Base-by-base conservation (phyloP, 2,329 filamentous ascomycete species). In the Alternaria triticimaculans region DNA sequence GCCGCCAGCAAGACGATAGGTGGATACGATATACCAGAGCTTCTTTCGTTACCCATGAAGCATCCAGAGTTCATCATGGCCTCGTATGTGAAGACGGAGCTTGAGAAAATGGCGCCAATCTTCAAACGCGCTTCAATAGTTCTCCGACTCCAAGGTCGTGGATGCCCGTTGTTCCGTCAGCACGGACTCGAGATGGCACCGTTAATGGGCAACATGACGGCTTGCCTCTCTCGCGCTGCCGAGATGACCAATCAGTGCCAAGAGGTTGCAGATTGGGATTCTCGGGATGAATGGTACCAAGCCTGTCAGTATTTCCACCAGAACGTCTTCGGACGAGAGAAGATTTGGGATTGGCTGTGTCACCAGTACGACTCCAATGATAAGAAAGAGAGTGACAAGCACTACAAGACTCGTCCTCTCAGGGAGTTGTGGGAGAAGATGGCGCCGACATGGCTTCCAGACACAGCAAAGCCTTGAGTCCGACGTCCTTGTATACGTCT, bases 81-180 rank as follows among this genome's bases (percentile, higher is more conserved):
- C 3, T 7, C 14, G 0, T 37, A 37, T 25, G 30, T 65, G 5
- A 62, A 58, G 20, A 15, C n/a, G 0, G 21, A 25, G 3, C 23
- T 65, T 15, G 53, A 60, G 6, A n/a, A n/a, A 9, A 21, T 28
- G 15, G 57, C 48, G 2, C 15, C n/a, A 0, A 12, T 20, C 1
- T 48, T 66, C 18, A 58, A 58, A 23, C 61, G 57, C 12, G 54
- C 61, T 3, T 21, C 56, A 1, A 26, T 58, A 2, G 21, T 66
- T 5, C 37, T 66, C 2, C 54, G 53, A 10, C n/a, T 58, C 7
- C 61, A 64, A 15, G 49, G 26, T 1, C 45, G 11, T 6, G n/a
- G 43, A 26, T 46, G 46, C 45, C 14, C 21, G 6, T 28, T 28
- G 26, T 28, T 28, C 26, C 26, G 26, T 28, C 3, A 28, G 26